Conservation (phyloP, 192 early-diverging fungal species). For the Lobosporangium transversale region DNA sequence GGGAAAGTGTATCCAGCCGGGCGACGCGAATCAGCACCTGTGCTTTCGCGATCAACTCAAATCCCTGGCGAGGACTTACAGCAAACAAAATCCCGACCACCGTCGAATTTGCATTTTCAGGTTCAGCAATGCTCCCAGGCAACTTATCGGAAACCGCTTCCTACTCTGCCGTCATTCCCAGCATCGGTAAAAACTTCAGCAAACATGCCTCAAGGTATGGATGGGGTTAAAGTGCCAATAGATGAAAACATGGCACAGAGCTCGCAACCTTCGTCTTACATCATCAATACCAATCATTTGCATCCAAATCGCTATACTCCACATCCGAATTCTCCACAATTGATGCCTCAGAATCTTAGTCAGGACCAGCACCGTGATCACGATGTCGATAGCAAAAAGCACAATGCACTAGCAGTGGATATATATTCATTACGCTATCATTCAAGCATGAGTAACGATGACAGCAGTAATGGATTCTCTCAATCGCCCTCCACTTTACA, state of each 20-base stretch:
- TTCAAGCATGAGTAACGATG: conserved; percentile 23
- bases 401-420: too few species aligned
- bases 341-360: background rate
- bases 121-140: background rate
- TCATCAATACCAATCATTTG: conserved; percentile 4
- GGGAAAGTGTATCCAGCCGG: background rate
- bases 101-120: conserved; percentile 22
- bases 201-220: too few species aligned
- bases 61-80: too few species aligned
- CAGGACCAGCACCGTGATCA: background rate
- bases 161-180: conserved; percentile 3
- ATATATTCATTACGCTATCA: conserved; percentile 22
- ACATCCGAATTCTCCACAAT: conserved; percentile 19
- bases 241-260: conserved; percentile 6
- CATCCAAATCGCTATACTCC: conserved; percentile 11
- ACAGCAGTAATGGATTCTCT: conserved; percentile 6
- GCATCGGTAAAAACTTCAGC: background rate
- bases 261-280: background rate
- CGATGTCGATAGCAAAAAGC: background rate
- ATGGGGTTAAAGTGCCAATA: conserved; percentile 32
- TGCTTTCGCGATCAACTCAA: conserved; percentile 4
- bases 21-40: conserved; percentile 28
- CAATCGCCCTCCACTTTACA: conserved; percentile 1
- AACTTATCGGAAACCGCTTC: conserved; percentile 8
- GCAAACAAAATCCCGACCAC: conserved; percentile 8